Evolutionary conservation across 129 eudicot species (phyloP), one percentile per base, ranked within the genome.

Genomic region (Centaurea solstitialis): DNA sequence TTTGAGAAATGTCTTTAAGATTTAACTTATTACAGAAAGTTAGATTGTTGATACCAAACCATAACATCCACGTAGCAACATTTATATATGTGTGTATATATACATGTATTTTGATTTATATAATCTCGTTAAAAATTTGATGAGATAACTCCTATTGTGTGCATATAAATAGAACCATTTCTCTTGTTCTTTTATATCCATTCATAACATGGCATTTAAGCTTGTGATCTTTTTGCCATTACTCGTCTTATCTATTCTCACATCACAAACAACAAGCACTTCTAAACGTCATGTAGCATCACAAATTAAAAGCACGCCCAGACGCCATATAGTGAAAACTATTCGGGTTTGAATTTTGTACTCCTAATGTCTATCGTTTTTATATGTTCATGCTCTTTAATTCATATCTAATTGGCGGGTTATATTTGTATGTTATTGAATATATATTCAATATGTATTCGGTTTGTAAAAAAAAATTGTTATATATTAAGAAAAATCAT

Each of bases 171-270:
- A 17, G 22, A 5, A n/a, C 9, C 28, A 62, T 62, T 22, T 18
- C 23, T 20, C 6, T 1, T 62, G 9, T 53, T 53, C 64, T 15
- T 74, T 75, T 7, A 45, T 15, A 1, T 30, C 23, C 24, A 24
- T 74, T 28, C 20, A 23, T 38, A 76, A 24, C 23, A 82, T 82
- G 86, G 40, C 66, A 40, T 39, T 69, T 67, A 82, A 70, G 50
- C 73, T 59, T 40, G 39, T 73, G 41, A 71, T 22, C 18, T 2
- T 59, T 76, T 59, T 71, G 77, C 68, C 72, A 12, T 70, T 70
- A 24, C 22, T 76, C 72, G 18, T 61, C 37, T 12, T 72, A 26
- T 70, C 86, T 24, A 61, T 70, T 11, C 73, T 61, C 66, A 20
- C 77, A 65, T 82, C 81, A 12, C 71, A 40, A 30, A 82, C 20